These are phyloP conservation scores for Phytopythium mirpurense DNA, from an alignment of 352 stramenopile genomes.

Conservation along the genomic window DNA sequence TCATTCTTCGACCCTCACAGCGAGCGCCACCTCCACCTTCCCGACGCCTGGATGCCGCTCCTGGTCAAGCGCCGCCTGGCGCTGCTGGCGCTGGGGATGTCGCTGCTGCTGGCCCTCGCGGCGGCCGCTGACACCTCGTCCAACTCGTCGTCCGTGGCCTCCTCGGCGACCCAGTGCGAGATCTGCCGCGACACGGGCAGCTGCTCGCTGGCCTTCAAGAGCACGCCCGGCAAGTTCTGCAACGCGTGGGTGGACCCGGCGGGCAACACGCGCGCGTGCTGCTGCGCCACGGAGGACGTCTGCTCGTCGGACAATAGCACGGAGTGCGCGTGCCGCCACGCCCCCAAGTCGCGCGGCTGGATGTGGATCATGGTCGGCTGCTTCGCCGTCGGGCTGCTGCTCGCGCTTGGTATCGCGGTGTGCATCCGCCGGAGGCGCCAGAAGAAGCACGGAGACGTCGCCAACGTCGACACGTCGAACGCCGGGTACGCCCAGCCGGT, in stretches of 20 bases:
- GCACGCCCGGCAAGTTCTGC: conserved; percentile 38
- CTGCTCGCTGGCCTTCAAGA: conserved; percentile 48
- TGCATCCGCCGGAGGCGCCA: conserved; percentile 24
- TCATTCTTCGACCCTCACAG: too few relatives aligned
- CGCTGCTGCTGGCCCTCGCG: not conserved
- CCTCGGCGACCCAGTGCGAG: conserved; percentile 30
- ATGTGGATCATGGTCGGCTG: conserved; percentile 27
- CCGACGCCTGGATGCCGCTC: not conserved
- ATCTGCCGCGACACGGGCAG: conserved; percentile 42
- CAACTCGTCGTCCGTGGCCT: conserved; percentile 7
- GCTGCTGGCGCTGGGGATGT: not conserved
- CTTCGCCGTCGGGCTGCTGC: conserved; percentile 23
- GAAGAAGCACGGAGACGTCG: conserved; percentile 12
- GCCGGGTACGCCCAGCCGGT: conserved; percentile 12
- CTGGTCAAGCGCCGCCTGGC: not conserved
- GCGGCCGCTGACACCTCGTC: conserved; percentile 8
- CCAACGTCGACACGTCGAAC: not conserved
- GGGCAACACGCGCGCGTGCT: not conserved
- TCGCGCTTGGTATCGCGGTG: conserved; percentile 25
- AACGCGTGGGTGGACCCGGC: conserved; percentile 34
- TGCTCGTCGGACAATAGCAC: conserved; percentile 36
- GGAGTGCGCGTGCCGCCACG: conserved; percentile 37
- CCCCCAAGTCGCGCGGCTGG: conserved; percentile 17
- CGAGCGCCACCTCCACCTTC: too few relatives aligned
- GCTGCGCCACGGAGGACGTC: conserved; percentile 28